Evolutionary conservation across 108 stramenopile species (phyloP).

Genomic region (Conticribra guillardii): DNA sequence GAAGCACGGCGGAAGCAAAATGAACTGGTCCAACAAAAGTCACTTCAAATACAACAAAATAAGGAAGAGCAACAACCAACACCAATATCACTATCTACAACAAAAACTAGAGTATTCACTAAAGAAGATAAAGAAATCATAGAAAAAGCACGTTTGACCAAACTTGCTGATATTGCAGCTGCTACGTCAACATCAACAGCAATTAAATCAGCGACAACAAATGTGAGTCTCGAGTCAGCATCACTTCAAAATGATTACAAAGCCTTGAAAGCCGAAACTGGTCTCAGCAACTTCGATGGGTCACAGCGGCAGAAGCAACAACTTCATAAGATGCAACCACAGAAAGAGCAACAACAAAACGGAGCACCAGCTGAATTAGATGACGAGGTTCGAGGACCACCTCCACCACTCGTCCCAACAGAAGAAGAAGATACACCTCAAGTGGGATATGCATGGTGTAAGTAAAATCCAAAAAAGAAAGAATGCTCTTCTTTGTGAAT

Average conservation of each 20-base stretch:
- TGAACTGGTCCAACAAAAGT: too few relatives aligned
- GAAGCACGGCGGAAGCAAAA: too few relatives aligned
- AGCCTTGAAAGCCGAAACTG: neutral
- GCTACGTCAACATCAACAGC: neutral
- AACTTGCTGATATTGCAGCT: conserved; percentile 2
- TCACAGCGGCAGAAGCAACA: too few relatives aligned
- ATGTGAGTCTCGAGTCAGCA: neutral
- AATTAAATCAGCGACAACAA: neutral
- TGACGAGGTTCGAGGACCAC: neutral
- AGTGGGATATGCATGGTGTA: neutral
- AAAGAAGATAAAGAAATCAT: conserved; percentile 10
- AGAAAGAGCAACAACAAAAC: too few relatives aligned
- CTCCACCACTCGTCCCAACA: neutral
- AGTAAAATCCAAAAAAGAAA: neutral
- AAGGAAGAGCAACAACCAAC: neutral
- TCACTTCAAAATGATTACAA: neutral
- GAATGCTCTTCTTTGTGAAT: neutral
- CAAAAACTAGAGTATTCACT: conserved; percentile 1
- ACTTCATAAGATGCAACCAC: too few relatives aligned
- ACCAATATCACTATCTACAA: neutral
- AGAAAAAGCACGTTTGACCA: neutral
- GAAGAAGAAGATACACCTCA: conserved; percentile 12
- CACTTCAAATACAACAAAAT: too few relatives aligned
- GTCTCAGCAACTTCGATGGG: neutral
- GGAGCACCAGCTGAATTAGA: too few relatives aligned